Conservation (phyloP, 306 rosid genomes). For the Mucuna pruriens region DNA sequence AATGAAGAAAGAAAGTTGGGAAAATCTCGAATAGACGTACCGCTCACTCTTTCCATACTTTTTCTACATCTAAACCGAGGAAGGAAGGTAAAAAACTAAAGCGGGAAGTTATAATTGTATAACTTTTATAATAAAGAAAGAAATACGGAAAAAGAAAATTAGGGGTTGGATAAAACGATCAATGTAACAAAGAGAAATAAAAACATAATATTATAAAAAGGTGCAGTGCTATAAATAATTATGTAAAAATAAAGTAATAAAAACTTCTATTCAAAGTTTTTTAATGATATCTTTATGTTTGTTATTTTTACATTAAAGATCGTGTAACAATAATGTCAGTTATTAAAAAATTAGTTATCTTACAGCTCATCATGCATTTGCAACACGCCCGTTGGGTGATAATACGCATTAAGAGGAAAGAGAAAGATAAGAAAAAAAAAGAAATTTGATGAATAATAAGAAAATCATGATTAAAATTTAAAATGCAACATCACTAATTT, state of each 20-base stretch:
- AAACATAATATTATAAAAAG: too few relatives aligned
- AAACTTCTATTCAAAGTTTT: not conserved
- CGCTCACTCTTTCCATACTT: constrained; percentile 14
- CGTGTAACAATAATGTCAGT: not conserved
- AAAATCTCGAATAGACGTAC: not conserved
- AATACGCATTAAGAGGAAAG: not conserved
- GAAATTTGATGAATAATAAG: not conserved
- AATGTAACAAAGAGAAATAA: too few relatives aligned
- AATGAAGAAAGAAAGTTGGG: constrained; percentile 18
- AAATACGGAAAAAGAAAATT: too few relatives aligned
- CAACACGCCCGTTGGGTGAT: not conserved
- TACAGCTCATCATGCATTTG: not conserved
- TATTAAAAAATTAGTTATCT: too few relatives aligned
- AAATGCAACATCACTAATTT: not conserved
- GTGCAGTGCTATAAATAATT: too few relatives aligned
- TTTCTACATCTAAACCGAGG: not conserved
- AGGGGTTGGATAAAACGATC: too few relatives aligned
- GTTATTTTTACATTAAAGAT: not conserved
- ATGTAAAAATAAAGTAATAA: not conserved
- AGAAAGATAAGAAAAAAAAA: not conserved
- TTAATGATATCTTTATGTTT: not conserved
- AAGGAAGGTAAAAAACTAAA: not conserved
- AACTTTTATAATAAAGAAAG: too few relatives aligned
- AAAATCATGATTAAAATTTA: too few relatives aligned
- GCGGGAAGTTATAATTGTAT: too few relatives aligned